Base-by-base conservation (phyloP, 495 filamentous ascomycete species). In the Gamarada debralockiae region DNA sequence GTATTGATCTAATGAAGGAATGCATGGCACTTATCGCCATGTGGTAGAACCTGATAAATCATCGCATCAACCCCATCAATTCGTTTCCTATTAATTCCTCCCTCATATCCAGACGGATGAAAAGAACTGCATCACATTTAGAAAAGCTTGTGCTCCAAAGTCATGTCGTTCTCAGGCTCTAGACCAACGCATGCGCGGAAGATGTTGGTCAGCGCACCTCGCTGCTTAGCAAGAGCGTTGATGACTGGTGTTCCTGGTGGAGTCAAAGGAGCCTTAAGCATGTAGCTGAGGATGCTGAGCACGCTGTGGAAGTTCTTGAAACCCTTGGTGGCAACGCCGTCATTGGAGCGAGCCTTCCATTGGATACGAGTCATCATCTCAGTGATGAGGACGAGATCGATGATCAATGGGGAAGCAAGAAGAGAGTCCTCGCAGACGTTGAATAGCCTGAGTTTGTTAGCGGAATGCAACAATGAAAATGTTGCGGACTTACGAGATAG, bases 351-450 rank as follows among this genome's bases (percentile, higher is more conserved):
- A 43, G 84, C 74, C 73, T 85, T 89, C 92, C 92, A 97, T 71
- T 84, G 81, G 72, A 98, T 89, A 62, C 93, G 90, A 51, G 93
- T 97, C 92, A 97, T 97, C 78, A 97, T 86, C 80, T 98, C 93
- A 38, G 93, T 76, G 55, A 97, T 72, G 34, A 98, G 59, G 27
- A 96, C 90, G 41, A 98, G 79, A 68, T 98, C 93, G 62, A 98
- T 96, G 77, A 98, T 98, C 62, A 98, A 75, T 10, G 93, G 93
- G 44, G 92, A 96, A n/a, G 93, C 93, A 55, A 98, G 78, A 34
- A 98, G 82, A 31, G 95, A 97, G 75, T 98, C 93, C 75, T 98
- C 93, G 74, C 93, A 98, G 65, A 97, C 90, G 70, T 98, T 98
- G 79, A 95, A 96, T 71, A 98, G 77, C 60, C 87, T 92, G 9